Conservation (phyloP, 2,329 filamentous ascomycete species). For the Nothophoma quercina region DNA sequence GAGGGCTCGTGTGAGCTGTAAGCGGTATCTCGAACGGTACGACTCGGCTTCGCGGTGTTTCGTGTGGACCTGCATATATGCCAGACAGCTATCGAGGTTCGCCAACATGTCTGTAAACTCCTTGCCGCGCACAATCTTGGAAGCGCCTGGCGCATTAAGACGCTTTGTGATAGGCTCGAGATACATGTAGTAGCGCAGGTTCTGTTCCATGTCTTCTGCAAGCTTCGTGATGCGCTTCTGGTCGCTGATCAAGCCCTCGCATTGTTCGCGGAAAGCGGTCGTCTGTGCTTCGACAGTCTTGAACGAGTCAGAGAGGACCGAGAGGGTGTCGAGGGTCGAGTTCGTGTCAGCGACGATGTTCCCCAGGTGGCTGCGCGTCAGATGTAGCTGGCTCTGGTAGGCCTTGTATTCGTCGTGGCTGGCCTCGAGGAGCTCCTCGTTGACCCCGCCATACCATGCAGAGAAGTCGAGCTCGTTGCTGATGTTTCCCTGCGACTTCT, state of each 20-base stretch:
- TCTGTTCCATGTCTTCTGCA: slow-evolving; percentile 84
- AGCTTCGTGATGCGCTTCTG: slow-evolving; percentile 80
- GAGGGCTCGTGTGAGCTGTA: slow-evolving; percentile 75
- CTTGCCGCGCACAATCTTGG: slow-evolving; percentile 81
- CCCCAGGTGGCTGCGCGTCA: slow-evolving; percentile 84
- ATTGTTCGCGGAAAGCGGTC: slow-evolving; percentile 90
- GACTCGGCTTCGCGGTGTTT: slow-evolving; percentile 86
- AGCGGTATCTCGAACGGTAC: slow-evolving; percentile 86
- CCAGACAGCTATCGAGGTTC: slow-evolving; percentile 87
- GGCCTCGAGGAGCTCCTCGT: slow-evolving; percentile 75
- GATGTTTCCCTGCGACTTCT: slow-evolving; percentile 53
- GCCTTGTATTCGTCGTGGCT: slow-evolving; percentile 86
- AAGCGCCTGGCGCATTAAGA: slow-evolving; percentile 89
- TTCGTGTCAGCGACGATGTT: slow-evolving; percentile 79
- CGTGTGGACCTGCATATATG: slow-evolving; percentile 87
- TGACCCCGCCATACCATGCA: slow-evolving; percentile 65
- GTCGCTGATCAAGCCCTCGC: slow-evolving; percentile 83
- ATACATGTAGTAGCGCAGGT: slow-evolving; percentile 94
- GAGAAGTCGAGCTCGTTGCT: slow-evolving; percentile 67
- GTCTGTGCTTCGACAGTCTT: slow-evolving; percentile 88
- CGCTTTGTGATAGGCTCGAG: slow-evolving; percentile 88
- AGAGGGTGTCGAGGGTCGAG: slow-evolving; percentile 76
- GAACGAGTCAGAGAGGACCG: slow-evolving; percentile 84
- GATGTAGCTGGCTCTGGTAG: slow-evolving; percentile 80
- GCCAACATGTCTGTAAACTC: slow-evolving; percentile 88